Evolutionary conservation across 495 filamentous ascomycete genomes (phyloP), one percentile per base, ranked within the genome.

Genomic region (Evernia prunastri): DNA sequence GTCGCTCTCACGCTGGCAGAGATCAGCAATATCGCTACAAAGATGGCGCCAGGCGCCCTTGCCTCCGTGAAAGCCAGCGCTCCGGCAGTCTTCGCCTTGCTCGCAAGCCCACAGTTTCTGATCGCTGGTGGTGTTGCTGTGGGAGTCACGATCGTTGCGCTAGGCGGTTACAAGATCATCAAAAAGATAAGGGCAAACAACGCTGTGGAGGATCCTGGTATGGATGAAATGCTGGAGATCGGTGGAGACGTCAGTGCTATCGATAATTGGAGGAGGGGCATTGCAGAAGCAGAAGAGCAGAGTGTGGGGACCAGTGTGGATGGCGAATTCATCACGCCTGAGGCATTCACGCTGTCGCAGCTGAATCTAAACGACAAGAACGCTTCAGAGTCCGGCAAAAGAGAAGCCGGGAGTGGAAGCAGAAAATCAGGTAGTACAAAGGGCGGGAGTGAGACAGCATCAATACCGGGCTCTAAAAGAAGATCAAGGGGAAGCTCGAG

Each of bases 81-180:
- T 58, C 94, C 94, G 0, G 83, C 87, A 17, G 83, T 96, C 39
- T 93, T 96, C 67, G 91, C 88, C 3, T 78, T 98, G n/a, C 82
- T 98, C 3, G 84, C 87, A 20, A 88, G 85, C 62, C 94, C 94
- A 20, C 90, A 98, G 71, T 98, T 98, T 71, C 79, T 96, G 40
- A 96, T 98, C 66, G 89, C 93, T 27, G 90, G 89, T 20, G 90
- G 94, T 25, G 85, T 97, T 31, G 92, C 89, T 0, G 84, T 95
- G 0, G 92, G 92, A 18, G 88, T 93, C 18, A 97, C 92, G 0
- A 85, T 98, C 7, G 87, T 98, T 68, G 92, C 94, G 77, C 86
- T 98, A 60, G 94, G 94, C 47, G 94, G 94, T 18, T 96, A 89
- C 82, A 96, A 94, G 78, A 96, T 98, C 70, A 86, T 98, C 77